A percentile compares a stretch with the other conserved stretches of the same genome.
phyloP scores from a whole-genome alignment of 164 flowering plant species.

The Sedum album region DNA sequence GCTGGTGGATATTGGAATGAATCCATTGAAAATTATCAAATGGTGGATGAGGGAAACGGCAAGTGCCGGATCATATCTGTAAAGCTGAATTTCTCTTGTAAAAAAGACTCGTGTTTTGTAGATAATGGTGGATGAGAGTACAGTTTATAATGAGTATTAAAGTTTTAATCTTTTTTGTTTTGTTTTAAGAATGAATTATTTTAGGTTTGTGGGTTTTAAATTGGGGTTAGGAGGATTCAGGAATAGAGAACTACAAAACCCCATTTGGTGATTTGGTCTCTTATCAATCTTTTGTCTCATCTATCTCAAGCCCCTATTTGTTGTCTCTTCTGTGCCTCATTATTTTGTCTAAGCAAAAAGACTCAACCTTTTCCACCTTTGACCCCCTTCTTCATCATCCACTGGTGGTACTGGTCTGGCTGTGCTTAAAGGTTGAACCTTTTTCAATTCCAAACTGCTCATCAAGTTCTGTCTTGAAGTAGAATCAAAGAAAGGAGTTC shows the following conservation, averaged over 20 bases:
- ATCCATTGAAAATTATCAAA: not conserved
- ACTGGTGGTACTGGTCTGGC: not conserved
- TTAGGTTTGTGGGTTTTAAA: not conserved
- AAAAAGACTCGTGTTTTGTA: too few species aligned
- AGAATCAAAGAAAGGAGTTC: not conserved
- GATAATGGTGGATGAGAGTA: too few species aligned
- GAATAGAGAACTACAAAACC: not conserved
- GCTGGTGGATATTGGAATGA: slow-evolving; percentile 2
- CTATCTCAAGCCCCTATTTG: not conserved
- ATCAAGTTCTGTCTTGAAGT: not conserved
- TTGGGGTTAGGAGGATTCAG: not conserved
- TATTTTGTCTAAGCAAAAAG: slow-evolving; percentile 5
- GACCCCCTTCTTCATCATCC: not conserved
- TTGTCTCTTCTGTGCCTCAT: not conserved
- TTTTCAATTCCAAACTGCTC: not conserved
- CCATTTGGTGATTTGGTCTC: too few species aligned
- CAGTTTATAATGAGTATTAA: too few species aligned
- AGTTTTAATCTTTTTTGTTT: too few species aligned
- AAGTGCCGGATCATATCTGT: not conserved
- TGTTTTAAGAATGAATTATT: too few species aligned
- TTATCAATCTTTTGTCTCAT: not conserved
- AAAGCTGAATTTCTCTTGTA: not conserved
- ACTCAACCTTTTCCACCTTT: not conserved
- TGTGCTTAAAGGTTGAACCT: slow-evolving; percentile 1
- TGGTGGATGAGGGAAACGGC: not conserved